Conservation (phyloP, 352 stramenopile species). For the Phytopythium vexans region DNA sequence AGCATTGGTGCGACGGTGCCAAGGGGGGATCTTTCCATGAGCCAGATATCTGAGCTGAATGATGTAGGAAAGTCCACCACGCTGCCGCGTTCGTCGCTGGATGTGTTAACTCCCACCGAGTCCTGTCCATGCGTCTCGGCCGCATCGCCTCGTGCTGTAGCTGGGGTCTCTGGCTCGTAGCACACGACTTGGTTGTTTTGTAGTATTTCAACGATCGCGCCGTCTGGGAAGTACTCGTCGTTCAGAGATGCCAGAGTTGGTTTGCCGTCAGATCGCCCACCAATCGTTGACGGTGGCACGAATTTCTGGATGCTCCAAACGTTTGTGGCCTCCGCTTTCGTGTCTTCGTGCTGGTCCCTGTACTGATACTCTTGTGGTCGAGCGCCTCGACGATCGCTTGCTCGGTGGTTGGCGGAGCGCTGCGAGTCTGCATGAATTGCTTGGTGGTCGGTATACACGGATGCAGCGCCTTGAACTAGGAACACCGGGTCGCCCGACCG, state of each 20-base stretch:
- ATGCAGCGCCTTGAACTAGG: slow-evolving; percentile 22
- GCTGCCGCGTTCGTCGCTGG: no score
- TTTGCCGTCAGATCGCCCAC: not conserved
- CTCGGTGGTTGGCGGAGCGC: not conserved
- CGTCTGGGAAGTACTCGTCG: slow-evolving; percentile 10
- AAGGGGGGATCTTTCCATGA: no score
- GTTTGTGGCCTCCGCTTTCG: not conserved
- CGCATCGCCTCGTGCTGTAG: not conserved
- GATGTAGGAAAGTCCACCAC: no score
- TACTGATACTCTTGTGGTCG: not conserved
- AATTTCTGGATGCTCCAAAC: slow-evolving; percentile 1
- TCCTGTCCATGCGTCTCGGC: no score
- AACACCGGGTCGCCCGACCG: slow-evolving; percentile 21
- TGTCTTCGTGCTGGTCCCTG: no score
- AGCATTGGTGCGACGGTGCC: no score
- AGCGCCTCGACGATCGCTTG: slow-evolving; percentile 7
- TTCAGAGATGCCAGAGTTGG: not conserved
- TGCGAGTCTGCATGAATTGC: slow-evolving; percentile 14
- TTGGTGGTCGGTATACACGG: slow-evolving; percentile 9
- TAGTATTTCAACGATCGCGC: slow-evolving; percentile 10
- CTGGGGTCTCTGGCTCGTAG: slow-evolving; percentile 11
- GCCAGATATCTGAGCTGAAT: no score
- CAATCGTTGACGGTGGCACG: not conserved
- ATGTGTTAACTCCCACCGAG: no score
- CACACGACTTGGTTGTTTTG: slow-evolving; percentile 18